These are phyloP conservation scores for Ceratobasidium sp. DNA, from an alignment of 1,284 basidiomycete genomes.

Conservation along the genomic window DNA sequence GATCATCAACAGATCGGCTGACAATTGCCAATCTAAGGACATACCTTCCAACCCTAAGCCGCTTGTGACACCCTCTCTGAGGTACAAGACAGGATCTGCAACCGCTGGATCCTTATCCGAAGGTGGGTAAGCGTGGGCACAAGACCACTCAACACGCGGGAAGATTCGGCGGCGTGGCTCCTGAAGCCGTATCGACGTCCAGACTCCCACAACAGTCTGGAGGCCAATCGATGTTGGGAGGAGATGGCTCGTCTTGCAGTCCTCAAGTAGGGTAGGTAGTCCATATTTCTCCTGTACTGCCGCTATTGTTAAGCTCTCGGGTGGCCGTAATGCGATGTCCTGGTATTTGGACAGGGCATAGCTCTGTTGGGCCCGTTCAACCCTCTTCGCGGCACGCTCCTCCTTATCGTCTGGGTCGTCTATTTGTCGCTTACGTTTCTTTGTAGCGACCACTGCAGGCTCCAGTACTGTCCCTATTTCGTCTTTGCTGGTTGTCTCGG, in stretches of 20 bases:
- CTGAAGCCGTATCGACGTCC: constrained; percentile 1
- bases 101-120: neutral
- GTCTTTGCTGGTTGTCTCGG: neutral
- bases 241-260: neutral
- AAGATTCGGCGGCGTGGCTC: neutral
- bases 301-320: neutral
- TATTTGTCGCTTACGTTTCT: constrained; percentile 5
- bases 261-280: neutral
- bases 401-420: constrained; percentile 2
- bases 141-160: neutral
- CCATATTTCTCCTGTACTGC: neutral
- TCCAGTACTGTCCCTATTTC: neutral
- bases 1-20: neutral
- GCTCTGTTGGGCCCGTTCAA: neutral
- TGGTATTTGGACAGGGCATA: neutral
- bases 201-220: neutral
- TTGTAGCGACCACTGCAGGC: neutral
- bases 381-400: constrained; percentile 2
- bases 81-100: constrained; percentile 8
- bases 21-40: neutral
- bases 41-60: neutral
- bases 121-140: neutral
- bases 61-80: neutral
- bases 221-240: neutral
- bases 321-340: neutral